A percentile compares a stretch with the other conserved stretches of the same genome.
These are phyloP conservation scores for Eremothecium coryli DNA, from an alignment of 1,139 yeast genomes.

Conservation along the genomic window DNA sequence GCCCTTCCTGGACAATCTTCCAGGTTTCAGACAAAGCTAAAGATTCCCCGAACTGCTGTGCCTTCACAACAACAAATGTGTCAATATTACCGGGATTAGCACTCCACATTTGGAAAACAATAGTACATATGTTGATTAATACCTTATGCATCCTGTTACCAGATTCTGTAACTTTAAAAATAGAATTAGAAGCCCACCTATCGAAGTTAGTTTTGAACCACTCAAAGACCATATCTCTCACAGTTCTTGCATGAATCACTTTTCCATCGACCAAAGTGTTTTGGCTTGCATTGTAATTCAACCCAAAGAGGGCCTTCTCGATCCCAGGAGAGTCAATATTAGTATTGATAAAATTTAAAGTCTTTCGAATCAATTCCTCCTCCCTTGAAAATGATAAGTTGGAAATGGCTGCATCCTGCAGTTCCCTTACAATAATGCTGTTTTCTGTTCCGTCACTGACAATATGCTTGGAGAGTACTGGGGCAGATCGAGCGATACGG, in stretches of 20 bases:
- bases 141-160: conserved; percentile 34
- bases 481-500: conserved; percentile 43
- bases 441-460: conserved; percentile 18
- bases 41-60: conserved; percentile 15
- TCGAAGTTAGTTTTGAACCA: conserved; percentile 50
- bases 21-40: conserved; percentile 12
- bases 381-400: conserved; percentile 43
- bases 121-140: conserved; percentile 35
- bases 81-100: conserved; percentile 30
- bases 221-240: conserved; percentile 35
- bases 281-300: conserved; percentile 28
- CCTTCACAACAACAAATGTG: conserved; percentile 33
- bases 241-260: conserved; percentile 6
- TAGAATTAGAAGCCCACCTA: conserved; percentile 40
- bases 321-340: conserved; percentile 47
- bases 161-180: conserved; percentile 37
- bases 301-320: conserved; percentile 48
- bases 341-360: conserved; percentile 46
- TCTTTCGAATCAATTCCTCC: conserved; percentile 40
- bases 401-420: conserved; percentile 47
- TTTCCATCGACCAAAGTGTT: too few relatives aligned
- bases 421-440: conserved; percentile 26
- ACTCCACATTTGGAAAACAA: conserved; percentile 38
- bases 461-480: conserved; percentile 27
- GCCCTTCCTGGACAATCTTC: conserved; percentile 13